A percentile compares a stretch with the other conserved stretches of the same genome.
Evolutionary conservation across 1,139 yeast species (phyloP).

Genomic region (Saccharomyces hybrid): DNA sequence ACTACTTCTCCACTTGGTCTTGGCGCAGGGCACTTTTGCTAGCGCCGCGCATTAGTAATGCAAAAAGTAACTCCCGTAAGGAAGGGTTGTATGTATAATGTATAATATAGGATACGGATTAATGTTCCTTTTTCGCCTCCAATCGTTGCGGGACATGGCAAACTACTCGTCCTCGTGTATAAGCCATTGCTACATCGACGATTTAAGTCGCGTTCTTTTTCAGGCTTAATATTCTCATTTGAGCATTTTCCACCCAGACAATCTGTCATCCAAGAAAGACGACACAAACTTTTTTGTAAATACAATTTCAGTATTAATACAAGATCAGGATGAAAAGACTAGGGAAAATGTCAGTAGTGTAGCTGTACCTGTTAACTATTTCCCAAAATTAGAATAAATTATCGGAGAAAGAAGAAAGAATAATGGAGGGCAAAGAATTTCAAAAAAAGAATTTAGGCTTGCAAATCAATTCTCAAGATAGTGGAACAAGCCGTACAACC

Average conservation of each 20-base stretch:
- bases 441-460: not conserved
- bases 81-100: not conserved
- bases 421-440: not conserved
- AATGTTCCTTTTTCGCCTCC: no score
- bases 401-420: not conserved
- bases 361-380: constrained; percentile 6
- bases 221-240: not conserved
- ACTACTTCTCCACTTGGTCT: constrained; percentile 14
- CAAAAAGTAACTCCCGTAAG: not conserved
- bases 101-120: no score
- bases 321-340: not conserved
- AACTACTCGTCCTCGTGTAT: no score
- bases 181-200: no score
- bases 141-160: not conserved
- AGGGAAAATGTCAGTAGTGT: not conserved
- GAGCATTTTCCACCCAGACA: not conserved
- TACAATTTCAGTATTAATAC: not conserved
- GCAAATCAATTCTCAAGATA: not conserved
- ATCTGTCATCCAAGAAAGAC: not conserved
- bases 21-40: not conserved
- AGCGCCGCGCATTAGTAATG: not conserved
- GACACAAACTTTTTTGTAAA: not conserved
- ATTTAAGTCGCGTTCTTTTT: not conserved
- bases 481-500: not conserved
- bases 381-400: constrained; percentile 5